Conservation (phyloP, 1,139 yeast species). For the Taiozyma sp. region DNA sequence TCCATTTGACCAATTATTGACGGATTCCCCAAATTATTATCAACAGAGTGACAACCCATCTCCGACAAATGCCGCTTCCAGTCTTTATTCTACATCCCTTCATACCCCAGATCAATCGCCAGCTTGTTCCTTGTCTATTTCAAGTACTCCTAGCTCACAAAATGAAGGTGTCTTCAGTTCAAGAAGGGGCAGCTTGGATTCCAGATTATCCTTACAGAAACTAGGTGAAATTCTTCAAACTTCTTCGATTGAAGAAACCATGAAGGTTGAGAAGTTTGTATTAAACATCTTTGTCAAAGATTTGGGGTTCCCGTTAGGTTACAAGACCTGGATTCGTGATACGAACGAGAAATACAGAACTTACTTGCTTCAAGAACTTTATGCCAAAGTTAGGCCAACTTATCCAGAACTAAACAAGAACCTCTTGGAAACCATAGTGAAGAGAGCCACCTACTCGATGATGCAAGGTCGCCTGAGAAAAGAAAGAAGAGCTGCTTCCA, state of each 20-base stretch:
- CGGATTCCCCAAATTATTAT: background rate
- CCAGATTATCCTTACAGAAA: constrained; percentile 54
- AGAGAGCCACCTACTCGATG: constrained; percentile 73
- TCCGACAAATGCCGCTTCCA: background rate
- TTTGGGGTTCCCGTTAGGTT: constrained; percentile 66
- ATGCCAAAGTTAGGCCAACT: constrained; percentile 39
- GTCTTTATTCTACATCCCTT: background rate
- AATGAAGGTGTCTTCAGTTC: background rate
- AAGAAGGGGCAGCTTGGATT: constrained; percentile 32
- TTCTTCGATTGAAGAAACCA: constrained; percentile 50
- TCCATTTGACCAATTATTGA: background rate
- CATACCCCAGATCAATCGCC: constrained; percentile 2
- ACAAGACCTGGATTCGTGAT: constrained; percentile 79
- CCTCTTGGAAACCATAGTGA: constrained; percentile 62
- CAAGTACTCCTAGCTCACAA: background rate
- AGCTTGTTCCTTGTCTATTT: background rate
- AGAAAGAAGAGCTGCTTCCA: constrained; percentile 48
- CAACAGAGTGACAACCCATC: background rate
- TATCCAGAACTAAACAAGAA: constrained; percentile 46
- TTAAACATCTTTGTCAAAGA: constrained; percentile 51
- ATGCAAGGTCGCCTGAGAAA: constrained; percentile 79
- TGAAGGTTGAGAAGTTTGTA: constrained; percentile 55
- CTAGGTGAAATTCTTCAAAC: constrained; percentile 50
- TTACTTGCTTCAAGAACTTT: constrained; percentile 44
- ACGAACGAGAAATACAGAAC: constrained; percentile 51